These are phyloP conservation scores for Selaginella tamariscina DNA, from an alignment of 75 land plant genomes.

Conservation along the genomic window DNA sequence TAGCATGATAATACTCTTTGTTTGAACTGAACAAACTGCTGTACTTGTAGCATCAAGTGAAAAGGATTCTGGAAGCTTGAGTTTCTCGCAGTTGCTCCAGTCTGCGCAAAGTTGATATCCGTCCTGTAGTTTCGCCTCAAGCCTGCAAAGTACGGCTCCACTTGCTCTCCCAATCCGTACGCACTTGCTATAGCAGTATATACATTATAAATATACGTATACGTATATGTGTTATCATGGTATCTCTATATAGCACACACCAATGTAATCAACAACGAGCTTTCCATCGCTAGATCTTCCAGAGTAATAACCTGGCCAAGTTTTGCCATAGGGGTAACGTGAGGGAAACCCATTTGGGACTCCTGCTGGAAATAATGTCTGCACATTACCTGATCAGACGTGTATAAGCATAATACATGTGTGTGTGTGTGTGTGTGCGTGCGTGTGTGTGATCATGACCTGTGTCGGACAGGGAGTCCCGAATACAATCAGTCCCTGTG, in stretches of 20 bases:
- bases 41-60: neutral
- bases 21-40: neutral
- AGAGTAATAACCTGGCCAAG: neutral
- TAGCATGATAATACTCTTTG: neutral
- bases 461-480: slow-evolving; percentile 2
- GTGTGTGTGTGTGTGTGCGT: too few relatives aligned
- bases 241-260: too few relatives aligned
- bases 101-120: neutral
- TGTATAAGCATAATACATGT: too few relatives aligned
- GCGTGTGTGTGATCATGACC: too few relatives aligned
- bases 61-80: neutral
- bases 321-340: neutral
- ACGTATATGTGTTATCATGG: too few relatives aligned
- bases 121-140: neutral
- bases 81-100: neutral
- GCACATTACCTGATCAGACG: neutral
- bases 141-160: neutral
- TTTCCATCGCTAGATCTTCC: slow-evolving; percentile 1
- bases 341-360: neutral
- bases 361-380: neutral
- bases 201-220: too few relatives aligned
- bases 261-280: neutral
- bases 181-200: too few relatives aligned
- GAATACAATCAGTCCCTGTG: neutral
- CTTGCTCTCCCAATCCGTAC: neutral